These are phyloP conservation scores for Trematosphaeria pertusa DNA, from an alignment of 2,329 filamentous ascomycete species.

Conservation along the genomic window DNA sequence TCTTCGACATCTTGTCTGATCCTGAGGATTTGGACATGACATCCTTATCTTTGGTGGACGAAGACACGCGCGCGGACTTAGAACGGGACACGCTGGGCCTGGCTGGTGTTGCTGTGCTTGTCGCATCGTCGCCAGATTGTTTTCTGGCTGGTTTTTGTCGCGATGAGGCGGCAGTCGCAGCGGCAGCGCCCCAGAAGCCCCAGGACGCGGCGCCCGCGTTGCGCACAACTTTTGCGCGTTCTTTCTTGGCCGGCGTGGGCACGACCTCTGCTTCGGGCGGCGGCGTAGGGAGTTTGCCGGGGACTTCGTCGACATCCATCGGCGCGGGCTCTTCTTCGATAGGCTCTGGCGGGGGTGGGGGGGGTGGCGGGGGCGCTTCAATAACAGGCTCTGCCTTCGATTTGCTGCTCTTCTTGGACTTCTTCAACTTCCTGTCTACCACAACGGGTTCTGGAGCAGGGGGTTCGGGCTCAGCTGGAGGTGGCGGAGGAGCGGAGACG, in stretches of 20 bases:
- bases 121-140: constrained; percentile 40
- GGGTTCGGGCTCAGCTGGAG: constrained; percentile 21
- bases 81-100: constrained; percentile 59
- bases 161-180: constrained; percentile 41
- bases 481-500: constrained; percentile 18
- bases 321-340: constrained; percentile 31
- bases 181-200: constrained; percentile 74
- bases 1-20: constrained; percentile 72
- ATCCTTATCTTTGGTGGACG: constrained; percentile 63
- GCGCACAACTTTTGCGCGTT: constrained; percentile 77
- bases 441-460: constrained; percentile 28
- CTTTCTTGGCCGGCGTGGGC: constrained; percentile 68
- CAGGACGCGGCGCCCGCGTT: constrained; percentile 72
- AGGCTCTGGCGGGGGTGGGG: constrained; percentile 30
- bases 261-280: constrained; percentile 45
- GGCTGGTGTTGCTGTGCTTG: constrained; percentile 30
- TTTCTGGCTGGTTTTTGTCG: constrained; percentile 48
- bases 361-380: constrained; percentile 38
- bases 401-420: constrained; percentile 44
- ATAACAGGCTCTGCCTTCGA: constrained; percentile 29
- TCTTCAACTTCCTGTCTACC: constrained; percentile 44
- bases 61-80: constrained; percentile 60
- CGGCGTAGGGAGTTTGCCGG: constrained; percentile 55
- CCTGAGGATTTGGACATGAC: constrained; percentile 68
- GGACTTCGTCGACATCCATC: constrained; percentile 36